Evolutionary conservation across 2,329 filamentous ascomycete species (phyloP).

Genomic region (Didymella segeticola): DNA sequence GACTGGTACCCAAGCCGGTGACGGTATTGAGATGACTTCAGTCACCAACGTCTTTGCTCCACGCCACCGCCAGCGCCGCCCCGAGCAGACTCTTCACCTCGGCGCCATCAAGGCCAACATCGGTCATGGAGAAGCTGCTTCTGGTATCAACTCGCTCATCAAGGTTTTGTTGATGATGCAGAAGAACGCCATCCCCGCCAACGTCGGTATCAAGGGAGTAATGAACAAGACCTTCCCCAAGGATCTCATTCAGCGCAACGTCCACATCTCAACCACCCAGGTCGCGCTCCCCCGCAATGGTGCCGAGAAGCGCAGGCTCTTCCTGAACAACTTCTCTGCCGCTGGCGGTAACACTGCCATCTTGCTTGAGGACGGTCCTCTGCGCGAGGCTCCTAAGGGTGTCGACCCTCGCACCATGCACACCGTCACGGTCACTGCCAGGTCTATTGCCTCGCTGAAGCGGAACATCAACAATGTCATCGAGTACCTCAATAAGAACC

Average conservation of each 20-base stretch:
- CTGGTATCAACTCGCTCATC: constrained; percentile 61
- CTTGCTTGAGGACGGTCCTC: constrained; percentile 59
- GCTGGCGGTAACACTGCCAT: constrained; percentile 62
- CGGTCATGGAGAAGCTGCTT: constrained; percentile 62
- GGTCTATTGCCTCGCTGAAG: constrained; percentile 60
- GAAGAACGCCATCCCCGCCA: constrained; percentile 61
- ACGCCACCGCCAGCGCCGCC: constrained; percentile 56
- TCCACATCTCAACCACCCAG: constrained; percentile 58
- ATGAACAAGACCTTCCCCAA: constrained; percentile 64
- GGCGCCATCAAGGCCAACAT: constrained; percentile 64
- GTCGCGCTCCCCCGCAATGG: constrained; percentile 57
- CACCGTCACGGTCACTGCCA: constrained; percentile 58
- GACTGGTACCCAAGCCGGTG: constrained; percentile 85
- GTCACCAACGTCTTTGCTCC: constrained; percentile 71
- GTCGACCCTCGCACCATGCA: constrained; percentile 56
- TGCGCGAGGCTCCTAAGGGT: constrained; percentile 49
- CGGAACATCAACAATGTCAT: constrained; percentile 58
- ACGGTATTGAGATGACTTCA: constrained; percentile 81
- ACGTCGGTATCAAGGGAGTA: constrained; percentile 62
- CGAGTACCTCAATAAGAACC: constrained; percentile 54
- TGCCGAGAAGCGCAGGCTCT: constrained; percentile 56
- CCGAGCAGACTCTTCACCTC: constrained; percentile 59
- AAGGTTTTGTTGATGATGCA: constrained; percentile 63
- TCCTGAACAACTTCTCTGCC: constrained; percentile 62
- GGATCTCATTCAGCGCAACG: constrained; percentile 59